Conservation (phyloP, 352 stramenopile genomes). For the Detonula confervacea region DNA sequence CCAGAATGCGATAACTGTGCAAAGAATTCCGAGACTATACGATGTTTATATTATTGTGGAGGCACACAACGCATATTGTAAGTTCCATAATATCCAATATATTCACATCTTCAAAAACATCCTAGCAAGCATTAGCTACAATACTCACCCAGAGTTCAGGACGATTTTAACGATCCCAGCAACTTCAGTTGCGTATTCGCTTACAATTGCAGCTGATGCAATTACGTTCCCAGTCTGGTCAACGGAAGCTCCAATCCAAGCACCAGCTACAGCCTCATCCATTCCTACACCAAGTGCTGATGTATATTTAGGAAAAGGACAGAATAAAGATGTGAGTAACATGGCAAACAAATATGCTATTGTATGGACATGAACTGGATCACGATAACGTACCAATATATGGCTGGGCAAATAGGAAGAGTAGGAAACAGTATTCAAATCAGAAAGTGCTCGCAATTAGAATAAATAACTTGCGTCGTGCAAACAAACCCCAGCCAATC, state of each 20-base stretch:
- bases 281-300: constrained; percentile 22
- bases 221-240: constrained; percentile 27
- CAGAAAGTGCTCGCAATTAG: too few relatives aligned
- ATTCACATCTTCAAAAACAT: too few relatives aligned
- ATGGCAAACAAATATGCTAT: too few relatives aligned
- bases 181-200: constrained; percentile 13
- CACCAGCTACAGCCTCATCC: constrained; percentile 21
- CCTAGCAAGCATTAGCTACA: too few relatives aligned
- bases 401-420: constrained; percentile 24
- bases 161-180: constrained; percentile 22
- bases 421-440: too few relatives aligned
- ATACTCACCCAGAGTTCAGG: constrained; percentile 21
- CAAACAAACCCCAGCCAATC: too few relatives aligned
- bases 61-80: too few relatives aligned
- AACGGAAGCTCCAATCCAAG: constrained; percentile 25
- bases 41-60: too few relatives aligned
- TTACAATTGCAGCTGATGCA: constrained; percentile 23
- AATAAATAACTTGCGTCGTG: too few relatives aligned
- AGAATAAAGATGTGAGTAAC: background rate
- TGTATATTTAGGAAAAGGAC: background rate
- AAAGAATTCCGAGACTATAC: constrained; percentile 13
- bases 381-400: constrained; percentile 16
- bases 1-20: constrained; percentile 21
- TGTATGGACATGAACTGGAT: too few relatives aligned
- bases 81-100: too few relatives aligned